Evolutionary conservation across 2,329 filamentous ascomycete species (phyloP).

Genomic region (Colletotrichum godetiae): DNA sequence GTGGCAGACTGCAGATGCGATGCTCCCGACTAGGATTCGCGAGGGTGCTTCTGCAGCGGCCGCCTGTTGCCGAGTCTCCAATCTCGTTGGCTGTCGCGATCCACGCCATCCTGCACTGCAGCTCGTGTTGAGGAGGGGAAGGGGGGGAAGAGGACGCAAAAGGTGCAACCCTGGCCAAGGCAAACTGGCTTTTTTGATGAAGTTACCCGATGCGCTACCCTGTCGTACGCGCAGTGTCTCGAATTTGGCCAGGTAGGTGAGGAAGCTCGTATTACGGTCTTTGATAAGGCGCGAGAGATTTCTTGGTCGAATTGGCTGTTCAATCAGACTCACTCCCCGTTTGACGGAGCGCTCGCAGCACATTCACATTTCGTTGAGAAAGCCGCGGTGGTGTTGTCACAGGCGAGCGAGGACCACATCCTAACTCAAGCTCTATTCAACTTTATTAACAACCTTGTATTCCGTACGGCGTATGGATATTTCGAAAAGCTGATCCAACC

Average conservation of each 20-base stretch:
- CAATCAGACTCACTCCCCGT: not conserved
- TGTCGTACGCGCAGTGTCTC: not conserved
- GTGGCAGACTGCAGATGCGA: not conserved
- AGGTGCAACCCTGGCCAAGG: conserved; percentile 3
- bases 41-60: conserved; percentile 11
- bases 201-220: not conserved
- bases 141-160: not conserved
- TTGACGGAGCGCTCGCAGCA: not conserved
- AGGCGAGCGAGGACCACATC: not conserved
- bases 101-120: conserved; percentile 10
- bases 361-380: not conserved
- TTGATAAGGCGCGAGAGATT: not conserved
- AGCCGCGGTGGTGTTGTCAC: not conserved
- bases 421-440: not conserved
- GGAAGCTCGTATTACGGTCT: not conserved
- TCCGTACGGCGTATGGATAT: no score
- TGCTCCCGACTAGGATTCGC: not conserved
- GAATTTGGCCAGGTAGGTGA: not conserved
- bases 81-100: not conserved
- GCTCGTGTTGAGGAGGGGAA: conserved; percentile 10
- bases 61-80: not conserved
- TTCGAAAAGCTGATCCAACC: not conserved
- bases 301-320: not conserved
- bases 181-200: not conserved
- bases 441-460: not conserved